Evolutionary conservation across 768 basidiomycete genomes (phyloP), one percentile per base, ranked within the genome.

Genomic region (Serendipita indica): DNA sequence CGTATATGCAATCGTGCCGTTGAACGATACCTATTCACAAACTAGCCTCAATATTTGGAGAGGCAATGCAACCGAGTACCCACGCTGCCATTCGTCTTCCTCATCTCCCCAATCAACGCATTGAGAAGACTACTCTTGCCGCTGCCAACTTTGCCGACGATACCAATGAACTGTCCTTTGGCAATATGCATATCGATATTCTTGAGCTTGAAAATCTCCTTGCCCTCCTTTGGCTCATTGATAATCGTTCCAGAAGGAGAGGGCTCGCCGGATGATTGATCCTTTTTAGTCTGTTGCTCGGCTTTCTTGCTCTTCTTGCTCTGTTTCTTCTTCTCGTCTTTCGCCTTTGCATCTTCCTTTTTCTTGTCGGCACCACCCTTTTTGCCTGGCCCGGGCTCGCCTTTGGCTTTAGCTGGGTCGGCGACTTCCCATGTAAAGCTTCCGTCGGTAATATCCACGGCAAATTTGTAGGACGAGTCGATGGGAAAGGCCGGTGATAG

Each of bases 101-200:
- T 78, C 83, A 86, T 86, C 66, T 86, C 84, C 6, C 81, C 81
- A 35, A 83, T 75, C 41, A 83, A 61, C 0, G 77, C 75, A 62
- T 79, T 77, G 1, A 82, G 67, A 33, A 81, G 63, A 1, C 77
- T 79, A 60, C 76, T 82, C 59, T 88, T 88, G 28, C 86, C 86
- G 39, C 79, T 80, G 0, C 86, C 86, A 32, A 88, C 82, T 7
- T 77, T 74, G 14, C 86, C 86, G n/a, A 88, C 82, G 27, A 88
- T 79, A 1, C 80, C 83, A 4, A 86, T 73, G 32, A 87, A 79
- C 32, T 81, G 71, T 13, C 85, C 84, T 60, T 69, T 73, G 1
- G 73, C 73, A 37, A 82, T 66, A 43, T 65, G 63, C 33, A 83
- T 61, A 58, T 74, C 71, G 57, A 83, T 65, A 61, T 74, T 68